Evolutionary conservation across 306 rosid species (phyloP).

Genomic region (Dalbergia cultrata): DNA sequence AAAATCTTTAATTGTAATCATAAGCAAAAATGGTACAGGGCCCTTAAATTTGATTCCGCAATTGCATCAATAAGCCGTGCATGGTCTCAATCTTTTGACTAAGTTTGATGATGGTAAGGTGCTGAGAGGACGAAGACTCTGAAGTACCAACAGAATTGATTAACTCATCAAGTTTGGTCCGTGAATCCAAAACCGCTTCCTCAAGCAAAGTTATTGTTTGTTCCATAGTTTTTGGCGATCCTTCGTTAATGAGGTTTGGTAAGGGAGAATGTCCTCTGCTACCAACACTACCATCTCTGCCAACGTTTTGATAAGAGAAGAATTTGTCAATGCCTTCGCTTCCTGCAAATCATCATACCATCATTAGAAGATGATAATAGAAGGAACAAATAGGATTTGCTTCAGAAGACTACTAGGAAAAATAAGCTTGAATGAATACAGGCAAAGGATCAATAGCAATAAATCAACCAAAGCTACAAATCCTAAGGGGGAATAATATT

Average conservation of each 20-base stretch:
- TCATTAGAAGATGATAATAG: constrained; percentile 8
- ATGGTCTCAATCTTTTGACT: constrained; percentile 73
- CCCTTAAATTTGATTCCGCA: constrained; percentile 69
- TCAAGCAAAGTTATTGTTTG: constrained; percentile 76
- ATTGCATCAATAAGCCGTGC: constrained; percentile 66
- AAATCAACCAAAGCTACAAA: constrained; percentile 4
- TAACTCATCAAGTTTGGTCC: constrained; percentile 65
- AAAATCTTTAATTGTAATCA: constrained; percentile 48
- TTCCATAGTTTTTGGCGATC: constrained; percentile 58
- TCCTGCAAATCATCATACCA: constrained; percentile 66
- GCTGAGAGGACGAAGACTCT: constrained; percentile 60
- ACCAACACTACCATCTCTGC: constrained; percentile 61
- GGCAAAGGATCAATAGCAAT: constrained; percentile 3
- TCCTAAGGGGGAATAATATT: background rate
- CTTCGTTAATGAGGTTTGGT: constrained; percentile 54
- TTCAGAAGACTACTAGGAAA: constrained; percentile 23
- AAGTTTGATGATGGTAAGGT: constrained; percentile 62
- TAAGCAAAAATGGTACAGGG: constrained; percentile 45
- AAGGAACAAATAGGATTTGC: background rate
- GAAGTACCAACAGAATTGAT: constrained; percentile 55
- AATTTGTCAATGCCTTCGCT: constrained; percentile 88
- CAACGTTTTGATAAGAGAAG: constrained; percentile 67
- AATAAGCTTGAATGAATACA: background rate
- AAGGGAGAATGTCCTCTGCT: constrained; percentile 63
- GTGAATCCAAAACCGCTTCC: constrained; percentile 72